Percentiles rank a stretch among this genome's conserved stretches.
Conservation (phyloP, 192 early-diverging fungal genomes). For the Pilaira anomala region DNA sequence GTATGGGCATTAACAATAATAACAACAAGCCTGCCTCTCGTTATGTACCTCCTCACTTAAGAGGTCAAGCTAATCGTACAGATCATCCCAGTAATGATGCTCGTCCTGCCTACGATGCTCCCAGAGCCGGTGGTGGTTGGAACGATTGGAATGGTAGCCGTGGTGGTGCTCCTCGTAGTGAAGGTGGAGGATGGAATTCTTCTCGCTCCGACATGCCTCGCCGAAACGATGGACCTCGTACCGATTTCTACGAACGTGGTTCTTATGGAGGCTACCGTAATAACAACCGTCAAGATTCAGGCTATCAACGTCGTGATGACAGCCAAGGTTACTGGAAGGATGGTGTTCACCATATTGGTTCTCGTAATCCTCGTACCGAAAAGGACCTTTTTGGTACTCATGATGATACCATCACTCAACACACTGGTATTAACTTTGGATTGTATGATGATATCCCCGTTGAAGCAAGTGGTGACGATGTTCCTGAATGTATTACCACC, state of each 20-base stretch:
- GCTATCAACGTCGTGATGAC: constrained; percentile 41
- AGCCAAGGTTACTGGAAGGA: constrained; percentile 65
- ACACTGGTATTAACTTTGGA: constrained; percentile 97
- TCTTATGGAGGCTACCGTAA: constrained; percentile 39
- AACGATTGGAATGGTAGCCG: constrained; percentile 33
- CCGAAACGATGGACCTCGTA: constrained; percentile 35
- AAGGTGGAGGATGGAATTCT: constrained; percentile 19
- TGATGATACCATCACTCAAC: constrained; percentile 74
- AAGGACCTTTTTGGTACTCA: constrained; percentile 68
- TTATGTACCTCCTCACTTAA: constrained; percentile 72
- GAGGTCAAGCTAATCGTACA: constrained; percentile 35
- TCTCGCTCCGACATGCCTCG: constrained; percentile 29
- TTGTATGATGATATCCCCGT: constrained; percentile 99
- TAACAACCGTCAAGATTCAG: constrained; percentile 39
- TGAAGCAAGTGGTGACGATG: constrained; percentile 74
- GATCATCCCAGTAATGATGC: constrained; percentile 15
- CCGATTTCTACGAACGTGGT: constrained; percentile 41
- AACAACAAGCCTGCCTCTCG: constrained; percentile 45
- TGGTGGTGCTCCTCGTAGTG: constrained; percentile 1
- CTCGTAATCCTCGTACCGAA: constrained; percentile 78
- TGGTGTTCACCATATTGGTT: constrained; percentile 76
- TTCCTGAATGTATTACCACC: constrained; percentile 60
- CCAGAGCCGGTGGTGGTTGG: constrained; percentile 31
- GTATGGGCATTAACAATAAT: constrained; percentile 58
- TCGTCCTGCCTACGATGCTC: constrained; percentile 10